Evolutionary conservation across 805 yeast species (phyloP).

Genomic region (Isabelozyma gotoi): DNA sequence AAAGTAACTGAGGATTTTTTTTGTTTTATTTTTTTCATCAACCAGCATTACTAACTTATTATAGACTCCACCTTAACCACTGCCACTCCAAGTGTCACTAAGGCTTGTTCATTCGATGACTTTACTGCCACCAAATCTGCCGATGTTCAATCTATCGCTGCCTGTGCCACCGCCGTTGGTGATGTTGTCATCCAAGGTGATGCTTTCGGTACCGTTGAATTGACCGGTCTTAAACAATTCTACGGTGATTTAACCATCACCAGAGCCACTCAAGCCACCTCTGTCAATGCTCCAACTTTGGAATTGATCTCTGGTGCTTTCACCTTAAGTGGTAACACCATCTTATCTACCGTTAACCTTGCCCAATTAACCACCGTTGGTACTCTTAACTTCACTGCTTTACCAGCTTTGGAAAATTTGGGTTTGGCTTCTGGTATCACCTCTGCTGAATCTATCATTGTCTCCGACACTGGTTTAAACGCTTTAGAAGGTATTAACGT

Average conservation of each 20-base stretch:
- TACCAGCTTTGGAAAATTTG: slow-evolving; percentile 76
- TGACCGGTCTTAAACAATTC: slow-evolving; percentile 74
- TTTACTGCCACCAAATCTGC: slow-evolving; percentile 78
- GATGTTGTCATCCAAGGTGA: slow-evolving; percentile 68
- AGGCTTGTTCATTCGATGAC: slow-evolving; percentile 61
- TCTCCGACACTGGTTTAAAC: slow-evolving; percentile 73
- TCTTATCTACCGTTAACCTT: slow-evolving; percentile 65
- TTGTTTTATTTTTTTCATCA: not conserved
- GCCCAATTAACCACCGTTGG: slow-evolving; percentile 84
- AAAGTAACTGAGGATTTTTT: not conserved
- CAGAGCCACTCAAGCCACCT: slow-evolving; percentile 61
- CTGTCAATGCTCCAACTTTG: slow-evolving; percentile 78
- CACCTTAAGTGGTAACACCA: slow-evolving; percentile 59
- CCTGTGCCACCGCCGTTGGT: slow-evolving; percentile 82
- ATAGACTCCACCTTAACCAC: slow-evolving; percentile 48
- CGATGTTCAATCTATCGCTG: slow-evolving; percentile 69
- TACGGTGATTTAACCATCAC: slow-evolving; percentile 71
- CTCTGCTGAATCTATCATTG: slow-evolving; percentile 65
- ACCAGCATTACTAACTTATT: slow-evolving; percentile 2
- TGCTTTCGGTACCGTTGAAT: slow-evolving; percentile 54
- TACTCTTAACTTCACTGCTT: slow-evolving; percentile 72
- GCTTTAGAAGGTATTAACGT: slow-evolving; percentile 66
- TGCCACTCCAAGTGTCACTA: slow-evolving; percentile 55
- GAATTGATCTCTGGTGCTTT: slow-evolving; percentile 73
- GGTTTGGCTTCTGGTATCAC: slow-evolving; percentile 70